These are phyloP conservation scores for Pichia cactophila DNA, from an alignment of 1,139 yeast genomes.

Conservation along the genomic window DNA sequence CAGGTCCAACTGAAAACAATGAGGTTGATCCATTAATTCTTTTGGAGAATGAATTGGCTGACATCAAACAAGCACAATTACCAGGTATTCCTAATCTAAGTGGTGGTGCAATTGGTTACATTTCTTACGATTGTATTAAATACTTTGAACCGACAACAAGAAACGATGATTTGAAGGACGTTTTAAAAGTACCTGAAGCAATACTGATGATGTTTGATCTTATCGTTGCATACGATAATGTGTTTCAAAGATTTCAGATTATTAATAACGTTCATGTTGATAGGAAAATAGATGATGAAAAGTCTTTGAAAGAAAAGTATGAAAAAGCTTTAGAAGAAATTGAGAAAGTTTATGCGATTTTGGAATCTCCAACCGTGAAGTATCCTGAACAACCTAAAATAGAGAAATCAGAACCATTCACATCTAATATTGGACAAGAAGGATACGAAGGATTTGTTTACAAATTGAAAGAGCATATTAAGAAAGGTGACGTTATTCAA, in stretches of 20 bases:
- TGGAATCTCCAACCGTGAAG: conserved; percentile 41
- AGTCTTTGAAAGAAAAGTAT: conserved; percentile 43
- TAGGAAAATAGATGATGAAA: conserved; percentile 30
- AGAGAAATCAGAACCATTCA: conserved; percentile 53
- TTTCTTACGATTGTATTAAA: conserved; percentile 92
- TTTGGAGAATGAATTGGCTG: conserved; percentile 64
- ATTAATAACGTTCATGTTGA: conserved; percentile 63
- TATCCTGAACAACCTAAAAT: conserved; percentile 71
- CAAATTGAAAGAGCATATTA: conserved; percentile 68
- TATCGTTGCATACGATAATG: conserved; percentile 87
- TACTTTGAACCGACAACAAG: conserved; percentile 90
- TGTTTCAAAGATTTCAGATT: conserved; percentile 84
- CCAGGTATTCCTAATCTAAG: conserved; percentile 80
- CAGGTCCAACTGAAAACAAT: conserved; percentile 55
- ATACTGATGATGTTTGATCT: conserved; percentile 86
- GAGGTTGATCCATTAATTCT: conserved; percentile 72
- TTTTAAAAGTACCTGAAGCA: conserved; percentile 80
- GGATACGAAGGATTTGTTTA: conserved; percentile 84
- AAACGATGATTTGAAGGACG: conserved; percentile 65
- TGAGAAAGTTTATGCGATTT: conserved; percentile 43
- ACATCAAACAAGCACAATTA: conserved; percentile 58
- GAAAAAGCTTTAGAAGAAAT: conserved; percentile 50
- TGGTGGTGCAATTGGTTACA: conserved; percentile 96
- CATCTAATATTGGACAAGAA: conserved; percentile 84
- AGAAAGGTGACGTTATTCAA: conserved; percentile 89